These are phyloP conservation scores for Gastrolobium bilobum DNA, from an alignment of 306 rosid species.

Conservation along the genomic window DNA sequence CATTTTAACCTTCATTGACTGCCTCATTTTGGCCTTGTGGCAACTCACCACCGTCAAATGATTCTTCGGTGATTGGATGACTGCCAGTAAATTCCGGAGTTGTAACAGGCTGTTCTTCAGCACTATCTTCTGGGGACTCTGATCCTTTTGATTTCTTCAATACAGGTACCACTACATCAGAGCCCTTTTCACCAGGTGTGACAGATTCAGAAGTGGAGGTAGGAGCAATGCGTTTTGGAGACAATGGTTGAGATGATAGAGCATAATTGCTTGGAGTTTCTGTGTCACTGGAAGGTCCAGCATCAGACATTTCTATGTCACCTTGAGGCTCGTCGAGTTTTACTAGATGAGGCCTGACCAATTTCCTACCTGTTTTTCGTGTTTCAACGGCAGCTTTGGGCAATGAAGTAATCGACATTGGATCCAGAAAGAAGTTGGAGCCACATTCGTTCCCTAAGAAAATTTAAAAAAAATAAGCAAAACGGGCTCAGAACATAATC, in stretches of 20 bases:
- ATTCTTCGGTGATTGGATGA: constrained; percentile 65
- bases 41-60: constrained; percentile 64
- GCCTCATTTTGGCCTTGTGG: constrained; percentile 74
- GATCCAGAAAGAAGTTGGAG: constrained; percentile 73
- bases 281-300: constrained; percentile 58
- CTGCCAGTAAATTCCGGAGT: constrained; percentile 60
- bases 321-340: constrained; percentile 79
- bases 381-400: constrained; percentile 64
- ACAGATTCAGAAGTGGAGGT: constrained; percentile 64
- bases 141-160: constrained; percentile 77
- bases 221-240: constrained; percentile 83
- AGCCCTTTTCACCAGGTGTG: constrained; percentile 60
- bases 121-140: constrained; percentile 62
- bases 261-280: constrained; percentile 60
- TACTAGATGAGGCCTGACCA: constrained; percentile 81
- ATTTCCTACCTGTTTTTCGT: constrained; percentile 73
- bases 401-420: constrained; percentile 64
- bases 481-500: not conserved
- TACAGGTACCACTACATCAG: constrained; percentile 64
- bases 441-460: constrained; percentile 68
- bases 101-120: constrained; percentile 64
- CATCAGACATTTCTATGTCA: constrained; percentile 83
- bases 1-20: constrained; percentile 66
- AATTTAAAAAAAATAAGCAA: not conserved
- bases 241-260: constrained; percentile 56